Evolutionary conservation across 805 yeast species (phyloP).

Genomic region (Saccharomycopsis selenospora): DNA sequence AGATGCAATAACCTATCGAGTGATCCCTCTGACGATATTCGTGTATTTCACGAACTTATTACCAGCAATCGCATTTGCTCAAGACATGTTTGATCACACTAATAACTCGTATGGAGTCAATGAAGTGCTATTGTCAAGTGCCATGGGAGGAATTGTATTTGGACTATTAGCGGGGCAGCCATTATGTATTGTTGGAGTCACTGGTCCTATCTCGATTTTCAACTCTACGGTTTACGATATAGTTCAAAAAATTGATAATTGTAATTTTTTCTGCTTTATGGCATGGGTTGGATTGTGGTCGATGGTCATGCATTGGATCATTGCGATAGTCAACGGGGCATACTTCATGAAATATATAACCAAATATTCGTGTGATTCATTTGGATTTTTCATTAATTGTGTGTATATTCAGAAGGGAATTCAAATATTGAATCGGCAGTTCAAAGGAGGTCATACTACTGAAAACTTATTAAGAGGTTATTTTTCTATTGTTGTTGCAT

Average conservation of each 20-base stretch:
- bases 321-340: slow-evolving; percentile 66
- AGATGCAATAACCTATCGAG: slow-evolving; percentile 81
- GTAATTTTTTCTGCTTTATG: slow-evolving; percentile 82
- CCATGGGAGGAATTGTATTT: slow-evolving; percentile 83
- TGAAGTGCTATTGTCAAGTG: slow-evolving; percentile 77
- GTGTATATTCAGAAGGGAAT: slow-evolving; percentile 89
- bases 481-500: slow-evolving; percentile 65
- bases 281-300: slow-evolving; percentile 94
- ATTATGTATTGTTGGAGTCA: slow-evolving; percentile 89
- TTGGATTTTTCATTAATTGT: slow-evolving; percentile 84
- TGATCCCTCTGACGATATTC: slow-evolving; percentile 73
- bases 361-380: slow-evolving; percentile 80
- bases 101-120: slow-evolving; percentile 83
- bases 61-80: slow-evolving; percentile 95
- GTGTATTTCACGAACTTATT: slow-evolving; percentile 84
- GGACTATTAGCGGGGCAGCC: slow-evolving; percentile 89
- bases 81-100: slow-evolving; percentile 93
- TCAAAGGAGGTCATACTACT: slow-evolving; percentile 33
- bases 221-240: slow-evolving; percentile 66
- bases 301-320: slow-evolving; percentile 66
- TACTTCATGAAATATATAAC: slow-evolving; percentile 65
- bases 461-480: slow-evolving; percentile 46
- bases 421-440: slow-evolving; percentile 70
- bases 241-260: slow-evolving; percentile 28
- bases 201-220: slow-evolving; percentile 92